phyloP scores from a whole-genome alignment of 768 basidiomycete genomes.

The Scleroderma bovista region DNA sequence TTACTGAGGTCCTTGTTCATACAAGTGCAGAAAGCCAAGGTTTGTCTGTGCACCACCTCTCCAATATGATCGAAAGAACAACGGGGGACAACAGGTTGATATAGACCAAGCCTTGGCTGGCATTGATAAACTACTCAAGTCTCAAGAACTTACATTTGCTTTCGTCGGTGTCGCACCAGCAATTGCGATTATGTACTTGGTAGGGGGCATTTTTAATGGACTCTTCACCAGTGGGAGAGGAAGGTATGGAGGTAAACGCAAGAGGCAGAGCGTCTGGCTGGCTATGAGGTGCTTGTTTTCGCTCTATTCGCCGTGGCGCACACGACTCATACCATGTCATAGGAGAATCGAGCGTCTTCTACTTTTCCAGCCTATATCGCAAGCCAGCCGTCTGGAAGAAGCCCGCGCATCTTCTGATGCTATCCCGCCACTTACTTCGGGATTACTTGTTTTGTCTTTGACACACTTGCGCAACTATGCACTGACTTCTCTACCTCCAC shows the following conservation, averaged over 20 bases:
- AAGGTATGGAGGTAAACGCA: constrained; percentile 52
- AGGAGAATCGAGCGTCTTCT: constrained; percentile 70
- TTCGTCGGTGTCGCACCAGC: constrained; percentile 96
- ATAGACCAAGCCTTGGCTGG: constrained; percentile 85
- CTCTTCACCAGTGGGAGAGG: constrained; percentile 48
- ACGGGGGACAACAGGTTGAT: constrained; percentile 57
- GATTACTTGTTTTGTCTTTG: constrained; percentile 67
- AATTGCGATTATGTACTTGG: constrained; percentile 69
- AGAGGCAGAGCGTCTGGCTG: constrained; percentile 56
- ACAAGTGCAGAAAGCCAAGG: constrained; percentile 95
- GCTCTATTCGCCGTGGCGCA: background rate
- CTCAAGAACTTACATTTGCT: constrained; percentile 92
- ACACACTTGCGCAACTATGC: constrained; percentile 63
- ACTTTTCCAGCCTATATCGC: constrained; percentile 38
- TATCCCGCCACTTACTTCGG: constrained; percentile 55
- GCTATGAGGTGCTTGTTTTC: constrained; percentile 53
- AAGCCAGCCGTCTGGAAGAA: constrained; percentile 11
- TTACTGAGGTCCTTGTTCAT: constrained; percentile 82
- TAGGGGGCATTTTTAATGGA: constrained; percentile 46
- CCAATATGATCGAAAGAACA: background rate
- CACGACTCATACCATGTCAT: constrained; percentile 1
- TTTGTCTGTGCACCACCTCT: constrained; percentile 17
- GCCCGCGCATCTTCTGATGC: constrained; percentile 10
- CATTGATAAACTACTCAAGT: constrained; percentile 90
- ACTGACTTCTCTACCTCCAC: constrained; percentile 46